Evolutionary conservation across 164 flowering plant species (phyloP), one percentile per base, ranked within the genome.

Genomic region (Nelumbo lutea): DNA sequence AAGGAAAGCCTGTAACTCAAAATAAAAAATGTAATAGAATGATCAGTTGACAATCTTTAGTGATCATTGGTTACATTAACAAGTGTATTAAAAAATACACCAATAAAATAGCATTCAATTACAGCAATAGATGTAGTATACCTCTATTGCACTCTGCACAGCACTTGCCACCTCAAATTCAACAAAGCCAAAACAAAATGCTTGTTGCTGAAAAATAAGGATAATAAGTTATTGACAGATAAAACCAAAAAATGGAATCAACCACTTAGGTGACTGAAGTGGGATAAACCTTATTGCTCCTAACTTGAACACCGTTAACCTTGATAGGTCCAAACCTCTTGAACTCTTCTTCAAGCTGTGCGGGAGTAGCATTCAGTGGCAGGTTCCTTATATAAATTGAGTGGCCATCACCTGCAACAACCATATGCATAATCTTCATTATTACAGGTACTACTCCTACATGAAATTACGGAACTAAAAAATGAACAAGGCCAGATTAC

Each of bases 181-280:
- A 76, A 91, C 93, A 79, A 89, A 91, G 3, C 94, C 97, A 85
- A 86, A 91, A 71, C 88, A 87, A 63, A 89, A 83, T 62, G 83
- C 96, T 81, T 89, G 88, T 62, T 64, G 77, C 82, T 70, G 74
- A 63, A 70, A 48, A 51, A 61, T 9, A 55, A 66, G 11, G 38
- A 11, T 11, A 53, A n/a, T 44, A 5, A 38, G 59, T 6, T 56
- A 46, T 53, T 53, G 14, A 53, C 14, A 48, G 15, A 56, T 39
- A 14, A 27, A 51, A 1, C 9, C 47, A 0, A 9, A 2, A 13
- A 70, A 27, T 58, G 9, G 15, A 60, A 66, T 5, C 5, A 56
- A 67, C 41, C 7, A 64, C 53, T 13, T 2, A 46, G n/a, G 9
- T 42, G 39, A 68, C 52, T 61, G 43, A 69, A 39, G 13, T 56